These are phyloP conservation scores for Wickerhamomyces kurtzmanii DNA, from an alignment of 805 yeast species.

Conservation along the genomic window DNA sequence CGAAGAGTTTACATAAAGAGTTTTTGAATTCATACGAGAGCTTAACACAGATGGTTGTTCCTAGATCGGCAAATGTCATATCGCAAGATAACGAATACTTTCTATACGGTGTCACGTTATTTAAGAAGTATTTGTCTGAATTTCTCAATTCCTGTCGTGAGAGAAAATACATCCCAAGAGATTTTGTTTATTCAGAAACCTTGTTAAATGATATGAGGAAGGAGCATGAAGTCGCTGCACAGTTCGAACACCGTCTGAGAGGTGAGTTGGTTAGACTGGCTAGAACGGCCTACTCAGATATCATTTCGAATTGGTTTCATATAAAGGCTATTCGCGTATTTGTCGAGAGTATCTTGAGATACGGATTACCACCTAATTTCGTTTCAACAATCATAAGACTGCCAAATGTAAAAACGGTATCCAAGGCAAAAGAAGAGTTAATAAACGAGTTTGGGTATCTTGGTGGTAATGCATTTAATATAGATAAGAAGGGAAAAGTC, in stretches of 20 bases:
- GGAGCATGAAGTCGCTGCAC: slow-evolving; percentile 70
- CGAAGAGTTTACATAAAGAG: slow-evolving; percentile 47
- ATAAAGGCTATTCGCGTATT: slow-evolving; percentile 78
- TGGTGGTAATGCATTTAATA: slow-evolving; percentile 80
- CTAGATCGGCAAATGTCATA: slow-evolving; percentile 72
- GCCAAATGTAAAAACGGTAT: slow-evolving; percentile 31
- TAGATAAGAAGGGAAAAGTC: slow-evolving; percentile 56
- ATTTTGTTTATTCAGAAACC: slow-evolving; percentile 78
- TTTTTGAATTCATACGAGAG: slow-evolving; percentile 71
- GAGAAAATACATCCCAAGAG: slow-evolving; percentile 85
- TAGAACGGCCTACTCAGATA: slow-evolving; percentile 83
- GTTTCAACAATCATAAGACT: slow-evolving; percentile 37
- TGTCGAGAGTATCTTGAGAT: slow-evolving; percentile 90
- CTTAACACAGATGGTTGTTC: slow-evolving; percentile 74
- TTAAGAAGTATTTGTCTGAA: slow-evolving; percentile 69
- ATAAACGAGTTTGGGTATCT: slow-evolving; percentile 74
- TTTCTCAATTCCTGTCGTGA: slow-evolving; percentile 72
- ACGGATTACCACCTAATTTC: slow-evolving; percentile 94
- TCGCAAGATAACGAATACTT: slow-evolving; percentile 65
- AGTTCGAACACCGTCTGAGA: slow-evolving; percentile 62
- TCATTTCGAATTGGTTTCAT: slow-evolving; percentile 82
- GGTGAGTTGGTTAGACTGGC: slow-evolving; percentile 78
- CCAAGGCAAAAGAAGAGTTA: slow-evolving; percentile 60
- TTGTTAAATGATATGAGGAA: slow-evolving; percentile 59
- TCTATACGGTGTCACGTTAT: slow-evolving; percentile 72